Conservation (phyloP, 768 basidiomycete species). For the Trametopsis cervina region DNA sequence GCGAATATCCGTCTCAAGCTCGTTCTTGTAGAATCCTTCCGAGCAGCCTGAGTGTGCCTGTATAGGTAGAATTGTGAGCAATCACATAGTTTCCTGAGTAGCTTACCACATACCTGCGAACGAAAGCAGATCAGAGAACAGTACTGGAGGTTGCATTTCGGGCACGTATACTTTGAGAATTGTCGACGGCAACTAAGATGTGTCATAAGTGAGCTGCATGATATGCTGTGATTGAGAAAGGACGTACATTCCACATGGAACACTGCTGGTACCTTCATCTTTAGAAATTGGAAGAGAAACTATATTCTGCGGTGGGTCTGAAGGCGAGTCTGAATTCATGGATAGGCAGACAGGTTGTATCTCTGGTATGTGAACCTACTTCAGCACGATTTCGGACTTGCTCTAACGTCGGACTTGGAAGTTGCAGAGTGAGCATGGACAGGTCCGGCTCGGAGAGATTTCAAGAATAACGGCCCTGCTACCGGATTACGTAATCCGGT, state of each 20-base stretch:
- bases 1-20: constrained; percentile 59
- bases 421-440: too few relatives aligned
- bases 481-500: too few relatives aligned
- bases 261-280: constrained; percentile 13
- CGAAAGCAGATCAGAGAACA: constrained; percentile 79
- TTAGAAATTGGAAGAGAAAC: neutral
- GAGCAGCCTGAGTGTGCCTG: constrained; percentile 71
- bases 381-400: too few relatives aligned
- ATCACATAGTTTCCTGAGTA: neutral
- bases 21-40: constrained; percentile 74
- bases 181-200: constrained; percentile 61
- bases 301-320: neutral
- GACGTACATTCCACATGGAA: constrained; percentile 20
- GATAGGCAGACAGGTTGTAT: neutral
- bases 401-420: too few relatives aligned
- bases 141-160: constrained; percentile 73
- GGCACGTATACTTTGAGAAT: constrained; percentile 75
- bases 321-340: neutral
- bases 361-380: neutral
- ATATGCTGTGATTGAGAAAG: neutral
- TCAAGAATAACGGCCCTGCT: too few relatives aligned
- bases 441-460: too few relatives aligned
- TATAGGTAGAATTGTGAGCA: neutral
- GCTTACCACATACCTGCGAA: constrained; percentile 39
- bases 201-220: constrained; percentile 2